Percentiles rank a stretch among this genome's conserved stretches.
phyloP scores from a whole-genome alignment of 768 basidiomycete species.

The Mycena polygramma region DNA sequence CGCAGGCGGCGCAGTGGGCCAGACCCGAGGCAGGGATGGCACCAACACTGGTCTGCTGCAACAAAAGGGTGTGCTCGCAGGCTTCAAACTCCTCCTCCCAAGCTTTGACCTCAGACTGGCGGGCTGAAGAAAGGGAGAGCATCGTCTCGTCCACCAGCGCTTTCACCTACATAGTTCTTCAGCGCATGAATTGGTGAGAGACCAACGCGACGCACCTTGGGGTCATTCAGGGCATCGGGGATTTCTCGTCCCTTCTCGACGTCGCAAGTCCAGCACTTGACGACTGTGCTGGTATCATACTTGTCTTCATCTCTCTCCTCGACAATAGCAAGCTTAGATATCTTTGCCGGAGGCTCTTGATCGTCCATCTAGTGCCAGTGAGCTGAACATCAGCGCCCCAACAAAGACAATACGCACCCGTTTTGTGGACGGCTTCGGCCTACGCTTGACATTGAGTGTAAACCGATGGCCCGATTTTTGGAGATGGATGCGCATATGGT shows the following conservation, averaged over 20 bases:
- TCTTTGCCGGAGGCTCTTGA: constrained; percentile 89
- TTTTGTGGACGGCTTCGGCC: constrained; percentile 69
- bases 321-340: constrained; percentile 88
- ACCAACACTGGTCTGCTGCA: constrained; percentile 59
- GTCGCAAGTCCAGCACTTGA: constrained; percentile 87
- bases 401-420: constrained; percentile 64
- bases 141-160: constrained; percentile 76
- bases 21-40: constrained; percentile 72
- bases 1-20: constrained; percentile 86
- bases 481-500: constrained; percentile 82
- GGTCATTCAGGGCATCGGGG: constrained; percentile 51
- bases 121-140: constrained; percentile 87
- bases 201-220: constrained; percentile 46
- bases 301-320: constrained; percentile 92
- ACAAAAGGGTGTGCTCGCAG: constrained; percentile 82
- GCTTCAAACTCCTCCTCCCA: constrained; percentile 96
- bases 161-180: constrained; percentile 56
- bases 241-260: constrained; percentile 60
- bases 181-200: neutral
- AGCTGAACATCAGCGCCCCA: constrained; percentile 1
- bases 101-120: constrained; percentile 94
- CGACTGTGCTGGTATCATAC: constrained; percentile 73
- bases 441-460: constrained; percentile 85
- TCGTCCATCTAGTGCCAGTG: constrained; percentile 68
- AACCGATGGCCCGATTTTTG: constrained; percentile 80